phyloP scores from a whole-genome alignment of 2,329 filamentous ascomycete genomes.

The Fusarium transvaalense region DNA sequence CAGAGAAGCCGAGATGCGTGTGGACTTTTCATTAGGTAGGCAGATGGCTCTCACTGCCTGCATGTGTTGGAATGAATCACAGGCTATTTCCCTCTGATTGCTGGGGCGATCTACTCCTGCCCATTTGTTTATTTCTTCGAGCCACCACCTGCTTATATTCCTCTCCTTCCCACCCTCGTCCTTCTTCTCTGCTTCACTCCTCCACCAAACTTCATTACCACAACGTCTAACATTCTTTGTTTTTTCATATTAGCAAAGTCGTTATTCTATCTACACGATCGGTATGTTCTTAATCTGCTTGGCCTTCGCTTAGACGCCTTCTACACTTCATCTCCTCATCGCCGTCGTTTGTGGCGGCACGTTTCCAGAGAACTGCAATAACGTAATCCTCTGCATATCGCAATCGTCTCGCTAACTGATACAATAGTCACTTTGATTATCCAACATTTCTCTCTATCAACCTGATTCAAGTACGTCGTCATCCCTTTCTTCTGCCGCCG shows the following conservation, averaged over 20 bases:
- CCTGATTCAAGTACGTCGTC: constrained; percentile 34
- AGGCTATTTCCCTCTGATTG: constrained; percentile 9
- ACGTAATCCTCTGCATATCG: neutral
- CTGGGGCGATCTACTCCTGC: neutral
- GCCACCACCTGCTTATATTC: constrained; percentile 25
- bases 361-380: neutral
- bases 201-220: constrained; percentile 26
- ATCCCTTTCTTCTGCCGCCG: neutral
- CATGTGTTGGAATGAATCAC: constrained; percentile 40
- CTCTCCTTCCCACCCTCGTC: constrained; percentile 20
- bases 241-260: constrained; percentile 11
- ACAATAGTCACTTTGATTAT: constrained; percentile 39
- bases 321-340: neutral
- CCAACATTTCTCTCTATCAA: constrained; percentile 9
- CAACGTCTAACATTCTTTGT: constrained; percentile 33
- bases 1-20: constrained; percentile 9
- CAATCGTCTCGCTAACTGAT: constrained; percentile 15
- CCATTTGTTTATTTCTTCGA: constrained; percentile 29
- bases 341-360: neutral
- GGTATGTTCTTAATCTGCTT: constrained; percentile 22
- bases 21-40: constrained; percentile 3
- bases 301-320: neutral
- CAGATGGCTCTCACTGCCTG: constrained; percentile 1
- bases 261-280: constrained; percentile 26
- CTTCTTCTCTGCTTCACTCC: constrained; percentile 20